These are phyloP conservation scores for Nemania sp. DNA, from an alignment of 2,329 filamentous ascomycete genomes.

Conservation along the genomic window DNA sequence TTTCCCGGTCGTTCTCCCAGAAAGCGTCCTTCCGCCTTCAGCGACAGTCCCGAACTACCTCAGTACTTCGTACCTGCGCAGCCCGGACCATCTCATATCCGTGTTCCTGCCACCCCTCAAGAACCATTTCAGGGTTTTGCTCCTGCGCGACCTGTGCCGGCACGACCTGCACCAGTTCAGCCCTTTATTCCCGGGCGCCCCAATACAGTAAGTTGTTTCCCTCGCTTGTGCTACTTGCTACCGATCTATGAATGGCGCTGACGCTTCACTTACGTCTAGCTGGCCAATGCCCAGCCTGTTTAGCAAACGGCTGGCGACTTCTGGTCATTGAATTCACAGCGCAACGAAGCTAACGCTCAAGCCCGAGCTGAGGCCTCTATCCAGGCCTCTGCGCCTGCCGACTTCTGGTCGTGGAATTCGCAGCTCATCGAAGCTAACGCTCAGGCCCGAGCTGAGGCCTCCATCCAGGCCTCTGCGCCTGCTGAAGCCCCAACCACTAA, in stretches of 20 bases:
- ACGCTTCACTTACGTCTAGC: conserved; percentile 9
- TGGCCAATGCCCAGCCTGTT: conserved; percentile 23
- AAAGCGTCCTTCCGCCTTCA: conserved; percentile 6
- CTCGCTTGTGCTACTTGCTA: neutral
- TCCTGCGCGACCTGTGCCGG: neutral
- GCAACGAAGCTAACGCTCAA: neutral
- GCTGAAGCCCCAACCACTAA: neutral
- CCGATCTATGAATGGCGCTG: neutral
- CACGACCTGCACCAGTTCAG: too few relatives aligned
- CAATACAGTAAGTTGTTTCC: conserved; percentile 6
- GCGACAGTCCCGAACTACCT: neutral
- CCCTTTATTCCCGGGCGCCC: neutral
- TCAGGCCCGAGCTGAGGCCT: too few relatives aligned
- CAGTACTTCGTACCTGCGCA: conserved; percentile 2
- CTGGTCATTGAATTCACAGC: conserved; percentile 8
- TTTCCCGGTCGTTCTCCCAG: neutral
- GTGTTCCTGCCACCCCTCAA: neutral
- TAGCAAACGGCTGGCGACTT: conserved; percentile 23
- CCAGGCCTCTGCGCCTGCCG: neutral
- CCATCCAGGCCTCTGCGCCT: neutral
- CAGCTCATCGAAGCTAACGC: neutral
- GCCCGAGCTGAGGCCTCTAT: too few relatives aligned
- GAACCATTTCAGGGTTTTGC: neutral
- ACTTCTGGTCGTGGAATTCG: conserved; percentile 12
- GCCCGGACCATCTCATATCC: neutral